A percentile compares a stretch with the other conserved stretches of the same genome.
These are phyloP conservation scores for Teratosphaeria viscida DNA, from an alignment of 2,329 filamentous ascomycete genomes.

Conservation along the genomic window DNA sequence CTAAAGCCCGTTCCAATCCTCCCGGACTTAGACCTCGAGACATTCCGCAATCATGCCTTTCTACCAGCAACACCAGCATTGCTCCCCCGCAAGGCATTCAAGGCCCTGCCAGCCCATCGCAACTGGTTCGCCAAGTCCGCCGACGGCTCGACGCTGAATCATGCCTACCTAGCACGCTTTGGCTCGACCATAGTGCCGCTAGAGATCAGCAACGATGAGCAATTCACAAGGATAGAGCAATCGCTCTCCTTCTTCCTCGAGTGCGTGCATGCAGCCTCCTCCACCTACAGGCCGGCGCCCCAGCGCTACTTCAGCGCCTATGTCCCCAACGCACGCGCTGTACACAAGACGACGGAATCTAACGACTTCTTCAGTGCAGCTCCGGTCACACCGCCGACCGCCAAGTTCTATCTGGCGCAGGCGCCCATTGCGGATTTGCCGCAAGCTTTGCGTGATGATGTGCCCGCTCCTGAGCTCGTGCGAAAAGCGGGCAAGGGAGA, in stretches of 20 bases:
- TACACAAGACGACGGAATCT: conserved; percentile 12
- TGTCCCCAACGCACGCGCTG: conserved; percentile 16
- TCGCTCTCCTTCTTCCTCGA: conserved; percentile 56
- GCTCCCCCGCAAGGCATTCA: conserved; percentile 35
- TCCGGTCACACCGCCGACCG: conserved; percentile 11
- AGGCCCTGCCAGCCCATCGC: conserved; percentile 40
- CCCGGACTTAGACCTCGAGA: conserved; percentile 18
- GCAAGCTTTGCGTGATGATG: conserved; percentile 46
- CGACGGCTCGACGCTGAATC: conserved; percentile 17
- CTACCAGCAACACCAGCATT: conserved; percentile 42
- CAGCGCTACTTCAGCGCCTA: conserved; percentile 21
- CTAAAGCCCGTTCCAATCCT: conserved; percentile 15
- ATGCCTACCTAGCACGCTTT: conserved; percentile 36
- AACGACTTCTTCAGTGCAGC: conserved; percentile 24
- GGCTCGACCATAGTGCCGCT: conserved; percentile 45
- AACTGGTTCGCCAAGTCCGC: conserved; percentile 49
- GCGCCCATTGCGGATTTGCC: conserved; percentile 63
- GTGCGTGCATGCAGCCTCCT: conserved; percentile 28
- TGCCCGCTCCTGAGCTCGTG: conserved; percentile 59
- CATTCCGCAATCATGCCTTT: conserved; percentile 47
- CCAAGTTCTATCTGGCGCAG: conserved; percentile 75
- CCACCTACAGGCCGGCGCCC: conserved; percentile 6
- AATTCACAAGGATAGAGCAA: conserved; percentile 49
- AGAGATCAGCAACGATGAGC: conserved; percentile 42
- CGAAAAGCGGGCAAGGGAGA: conserved; percentile 59